Evolutionary conservation across 1,284 basidiomycete genomes (phyloP).

Genomic region (Leccinum subspadiceum): DNA sequence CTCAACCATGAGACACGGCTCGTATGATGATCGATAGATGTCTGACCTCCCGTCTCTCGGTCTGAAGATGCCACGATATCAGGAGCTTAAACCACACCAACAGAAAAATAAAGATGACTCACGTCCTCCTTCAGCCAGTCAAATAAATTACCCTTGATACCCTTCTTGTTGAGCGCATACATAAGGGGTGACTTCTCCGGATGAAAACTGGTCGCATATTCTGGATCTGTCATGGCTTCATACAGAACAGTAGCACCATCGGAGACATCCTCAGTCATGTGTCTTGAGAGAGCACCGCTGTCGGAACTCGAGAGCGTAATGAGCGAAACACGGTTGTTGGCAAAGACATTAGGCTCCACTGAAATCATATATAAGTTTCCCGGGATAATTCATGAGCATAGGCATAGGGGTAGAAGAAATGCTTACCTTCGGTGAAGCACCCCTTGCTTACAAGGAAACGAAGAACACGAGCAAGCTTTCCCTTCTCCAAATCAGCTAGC

Average conservation of each 20-base stretch:
- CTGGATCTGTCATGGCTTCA: slow-evolving; percentile 28
- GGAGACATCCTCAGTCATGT: slow-evolving; percentile 19
- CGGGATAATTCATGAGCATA: not conserved
- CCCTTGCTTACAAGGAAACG: slow-evolving; percentile 35
- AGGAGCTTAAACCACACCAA: not conserved
- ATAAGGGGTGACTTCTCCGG: slow-evolving; percentile 24
- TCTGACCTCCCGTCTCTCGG: slow-evolving; percentile 20
- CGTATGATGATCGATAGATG: not conserved
- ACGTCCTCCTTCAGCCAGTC: slow-evolving; percentile 28
- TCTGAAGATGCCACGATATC: slow-evolving; percentile 6
- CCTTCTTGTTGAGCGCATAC: slow-evolving; percentile 24
- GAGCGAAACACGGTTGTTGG: slow-evolving; percentile 33
- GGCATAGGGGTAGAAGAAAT: not conserved
- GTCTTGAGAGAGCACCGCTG: slow-evolving; percentile 7
- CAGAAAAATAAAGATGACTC: not conserved
- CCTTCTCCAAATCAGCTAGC: slow-evolving; percentile 24
- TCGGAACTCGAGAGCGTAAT: slow-evolving; percentile 17
- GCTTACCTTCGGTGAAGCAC: slow-evolving; percentile 32
- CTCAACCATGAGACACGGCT: not conserved
- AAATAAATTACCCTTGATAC: slow-evolving; percentile 21
- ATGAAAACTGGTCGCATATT: slow-evolving; percentile 20
- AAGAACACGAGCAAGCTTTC: slow-evolving; percentile 31
- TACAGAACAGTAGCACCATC: slow-evolving; percentile 17
- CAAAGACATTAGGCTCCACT: slow-evolving; percentile 26
- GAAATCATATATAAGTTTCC: not conserved